A percentile compares a stretch with the other conserved stretches of the same genome.
Conservation (phyloP, 305 asterid genomes). For the Fraxinus greggii region DNA sequence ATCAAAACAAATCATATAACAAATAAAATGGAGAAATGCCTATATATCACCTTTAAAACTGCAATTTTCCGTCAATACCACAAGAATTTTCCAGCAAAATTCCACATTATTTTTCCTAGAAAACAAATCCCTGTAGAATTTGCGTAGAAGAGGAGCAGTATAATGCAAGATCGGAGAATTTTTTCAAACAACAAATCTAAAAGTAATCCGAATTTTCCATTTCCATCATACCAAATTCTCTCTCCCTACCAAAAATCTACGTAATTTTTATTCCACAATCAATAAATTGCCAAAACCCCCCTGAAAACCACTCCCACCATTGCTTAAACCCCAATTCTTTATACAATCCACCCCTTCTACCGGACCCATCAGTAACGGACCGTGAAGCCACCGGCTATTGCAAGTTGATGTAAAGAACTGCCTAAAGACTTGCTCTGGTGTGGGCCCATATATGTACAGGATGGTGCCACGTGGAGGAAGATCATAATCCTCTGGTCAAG, state of each 20-base stretch:
- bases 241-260: not conserved
- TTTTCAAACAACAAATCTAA: constrained; percentile 21
- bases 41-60: constrained; percentile 44
- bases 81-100: constrained; percentile 28
- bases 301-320: constrained; percentile 51
- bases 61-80: constrained; percentile 25
- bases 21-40: not conserved
- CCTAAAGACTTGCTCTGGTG: constrained; percentile 78
- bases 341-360: constrained; percentile 68
- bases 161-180: constrained; percentile 18
- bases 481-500: constrained; percentile 50
- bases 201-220: constrained; percentile 21
- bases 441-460: constrained; percentile 20
- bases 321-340: constrained; percentile 85
- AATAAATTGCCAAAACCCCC: constrained; percentile 59
- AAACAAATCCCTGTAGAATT: constrained; percentile 6
- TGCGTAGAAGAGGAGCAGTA: not conserved
- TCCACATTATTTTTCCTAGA: constrained; percentile 26
- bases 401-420: constrained; percentile 52
- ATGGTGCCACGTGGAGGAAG: constrained; percentile 65
- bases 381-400: constrained; percentile 43
- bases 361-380: constrained; percentile 48
- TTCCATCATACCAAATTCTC: constrained; percentile 25
- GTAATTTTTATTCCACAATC: not conserved
- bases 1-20: not conserved